Conservation (phyloP, 805 yeast species). For the Ogataea allantospora region DNA sequence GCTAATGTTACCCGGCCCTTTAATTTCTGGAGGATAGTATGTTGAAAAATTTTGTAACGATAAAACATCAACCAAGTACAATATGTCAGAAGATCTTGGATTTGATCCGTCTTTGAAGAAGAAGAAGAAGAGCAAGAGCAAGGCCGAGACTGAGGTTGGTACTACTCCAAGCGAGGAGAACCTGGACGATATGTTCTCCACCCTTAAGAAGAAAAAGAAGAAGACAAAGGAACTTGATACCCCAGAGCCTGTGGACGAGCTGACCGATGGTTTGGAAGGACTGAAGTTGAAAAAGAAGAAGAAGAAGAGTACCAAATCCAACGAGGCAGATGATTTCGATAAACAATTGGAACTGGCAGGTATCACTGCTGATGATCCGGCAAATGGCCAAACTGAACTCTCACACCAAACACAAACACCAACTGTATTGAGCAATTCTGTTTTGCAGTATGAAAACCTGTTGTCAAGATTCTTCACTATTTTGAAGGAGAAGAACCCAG, state of each 20-base stretch:
- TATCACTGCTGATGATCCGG: conserved; percentile 48
- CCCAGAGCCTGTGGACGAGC: conserved; percentile 38
- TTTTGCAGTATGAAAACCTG: conserved; percentile 66
- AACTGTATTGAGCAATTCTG: conserved; percentile 44
- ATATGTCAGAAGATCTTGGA: conserved; percentile 47
- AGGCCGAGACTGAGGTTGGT: conserved; percentile 33
- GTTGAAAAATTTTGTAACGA: conserved; percentile 17
- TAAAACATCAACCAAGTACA: background rate
- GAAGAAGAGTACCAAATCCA: conserved; percentile 56
- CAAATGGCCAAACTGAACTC: conserved; percentile 13
- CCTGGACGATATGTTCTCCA: conserved; percentile 67
- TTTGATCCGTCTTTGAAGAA: conserved; percentile 75
- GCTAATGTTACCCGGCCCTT: conserved; percentile 10
- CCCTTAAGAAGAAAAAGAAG: conserved; percentile 87
- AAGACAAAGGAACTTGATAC: conserved; percentile 49
- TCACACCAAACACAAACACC: conserved; percentile 19
- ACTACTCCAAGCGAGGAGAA: conserved; percentile 40
- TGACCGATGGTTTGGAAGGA: conserved; percentile 66
- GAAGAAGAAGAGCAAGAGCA: conserved; percentile 63
- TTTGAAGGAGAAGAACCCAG: conserved; percentile 92
- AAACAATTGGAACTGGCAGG: conserved; percentile 90
- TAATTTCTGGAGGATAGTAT: background rate
- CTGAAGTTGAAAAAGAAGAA: conserved; percentile 77
- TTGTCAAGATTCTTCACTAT: conserved; percentile 83
- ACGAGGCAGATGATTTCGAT: conserved; percentile 78